Conservation (phyloP, 2,329 filamentous ascomycete species). For the Aureobasidium lini region DNA sequence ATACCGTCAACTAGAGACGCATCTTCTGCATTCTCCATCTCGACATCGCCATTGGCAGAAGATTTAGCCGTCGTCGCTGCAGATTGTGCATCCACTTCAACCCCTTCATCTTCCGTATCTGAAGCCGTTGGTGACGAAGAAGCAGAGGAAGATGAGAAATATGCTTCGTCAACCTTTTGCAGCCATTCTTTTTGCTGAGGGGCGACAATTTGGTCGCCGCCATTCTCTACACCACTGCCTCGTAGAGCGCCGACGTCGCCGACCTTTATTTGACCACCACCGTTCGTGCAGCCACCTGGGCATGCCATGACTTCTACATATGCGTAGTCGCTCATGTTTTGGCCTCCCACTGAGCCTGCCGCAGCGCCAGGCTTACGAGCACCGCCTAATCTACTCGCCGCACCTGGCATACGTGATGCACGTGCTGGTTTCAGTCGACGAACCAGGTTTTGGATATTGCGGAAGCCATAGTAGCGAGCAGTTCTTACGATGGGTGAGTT, state of each 20-base stretch:
- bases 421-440: conserved; percentile 78
- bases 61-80: not conserved
- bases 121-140: conserved; percentile 20
- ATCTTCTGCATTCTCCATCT: conserved; percentile 5
- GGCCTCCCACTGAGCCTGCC: conserved; percentile 25
- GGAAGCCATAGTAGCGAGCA: conserved; percentile 91
- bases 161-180: conserved; percentile 57
- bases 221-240: conserved; percentile 28
- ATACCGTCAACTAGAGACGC: conserved; percentile 41
- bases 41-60: conserved; percentile 3
- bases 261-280: conserved; percentile 88
- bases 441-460: conserved; percentile 97
- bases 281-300: conserved; percentile 96
- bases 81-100: not conserved
- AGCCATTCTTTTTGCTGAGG: conserved; percentile 43
- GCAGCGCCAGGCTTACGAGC: conserved; percentile 45
- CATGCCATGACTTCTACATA: conserved; percentile 99
- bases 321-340: conserved; percentile 55
- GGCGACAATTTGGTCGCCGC: conserved; percentile 25
- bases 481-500: conserved; percentile 56
- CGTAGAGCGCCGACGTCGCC: conserved; percentile 58
- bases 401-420: conserved; percentile 72
- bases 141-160: conserved; percentile 19
- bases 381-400: conserved; percentile 49
- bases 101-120: conserved; percentile 20